Evolutionary conservation across 352 stramenopile species (phyloP).

Genomic region (Phytophthora cajani): DNA sequence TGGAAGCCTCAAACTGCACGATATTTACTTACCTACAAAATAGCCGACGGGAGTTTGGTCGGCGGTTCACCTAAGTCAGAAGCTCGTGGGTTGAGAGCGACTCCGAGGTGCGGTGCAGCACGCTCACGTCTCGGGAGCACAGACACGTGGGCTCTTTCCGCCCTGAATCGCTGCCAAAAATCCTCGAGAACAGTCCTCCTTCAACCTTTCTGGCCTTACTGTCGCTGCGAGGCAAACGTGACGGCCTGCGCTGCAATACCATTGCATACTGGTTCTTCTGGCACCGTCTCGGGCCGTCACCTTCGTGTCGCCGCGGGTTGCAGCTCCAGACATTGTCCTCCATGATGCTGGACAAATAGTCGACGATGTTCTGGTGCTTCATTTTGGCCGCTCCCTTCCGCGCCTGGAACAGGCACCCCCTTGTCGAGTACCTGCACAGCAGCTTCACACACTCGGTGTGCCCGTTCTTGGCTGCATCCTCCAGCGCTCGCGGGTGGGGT

Average conservation of each 20-base stretch:
- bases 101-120: slow-evolving; percentile 29
- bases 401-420: slow-evolving; percentile 43
- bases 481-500: slow-evolving; percentile 39
- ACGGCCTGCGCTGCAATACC: slow-evolving; percentile 29
- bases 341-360: slow-evolving; percentile 40
- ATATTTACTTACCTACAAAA: neutral
- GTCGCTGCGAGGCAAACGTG: slow-evolving; percentile 18
- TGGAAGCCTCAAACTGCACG: neutral
- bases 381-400: slow-evolving; percentile 40
- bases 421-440: slow-evolving; percentile 33
- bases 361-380: slow-evolving; percentile 33
- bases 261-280: slow-evolving; percentile 41
- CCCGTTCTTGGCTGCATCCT: slow-evolving; percentile 43
- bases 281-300: slow-evolving; percentile 33
- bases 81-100: slow-evolving; percentile 31
- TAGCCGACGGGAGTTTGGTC: neutral
- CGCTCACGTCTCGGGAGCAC: slow-evolving; percentile 32
- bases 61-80: slow-evolving; percentile 6
- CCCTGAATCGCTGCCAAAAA: slow-evolving; percentile 27
- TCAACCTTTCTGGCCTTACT: slow-evolving; percentile 25
- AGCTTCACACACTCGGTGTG: slow-evolving; percentile 33
- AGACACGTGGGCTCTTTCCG: slow-evolving; percentile 22
- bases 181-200: slow-evolving; percentile 27
- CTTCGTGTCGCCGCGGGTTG: slow-evolving; percentile 34
- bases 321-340: slow-evolving; percentile 43